Conservation (phyloP, 2,329 filamentous ascomycete species). For the Chaetomium sp. region DNA sequence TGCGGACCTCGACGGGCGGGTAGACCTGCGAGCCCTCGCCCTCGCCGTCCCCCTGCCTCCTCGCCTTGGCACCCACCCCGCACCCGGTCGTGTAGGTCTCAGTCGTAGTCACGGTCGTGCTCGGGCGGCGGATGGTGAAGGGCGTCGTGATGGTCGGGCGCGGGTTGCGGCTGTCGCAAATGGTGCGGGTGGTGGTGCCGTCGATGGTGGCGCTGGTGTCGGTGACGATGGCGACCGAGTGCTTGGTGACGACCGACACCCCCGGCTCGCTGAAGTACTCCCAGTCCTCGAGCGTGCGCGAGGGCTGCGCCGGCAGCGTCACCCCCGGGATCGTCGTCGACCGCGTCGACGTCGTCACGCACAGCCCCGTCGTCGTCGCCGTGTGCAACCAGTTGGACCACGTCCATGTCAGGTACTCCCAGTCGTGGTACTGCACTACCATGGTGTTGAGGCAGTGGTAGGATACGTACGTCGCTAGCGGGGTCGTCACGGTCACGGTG, state of each 20-base stretch:
- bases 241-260: slow-evolving; percentile 20
- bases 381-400: slow-evolving; percentile 14
- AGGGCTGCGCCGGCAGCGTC: slow-evolving; percentile 4
- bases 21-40: background rate
- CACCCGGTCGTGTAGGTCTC: background rate
- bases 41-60: background rate
- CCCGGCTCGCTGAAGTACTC: slow-evolving; percentile 21
- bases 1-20: slow-evolving; percentile 22
- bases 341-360: slow-evolving; percentile 23
- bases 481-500: slow-evolving; percentile 18
- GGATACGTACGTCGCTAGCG: slow-evolving; percentile 1
- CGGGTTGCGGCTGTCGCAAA: slow-evolving; percentile 15
- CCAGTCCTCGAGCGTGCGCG: slow-evolving; percentile 21
- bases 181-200: slow-evolving; percentile 8
- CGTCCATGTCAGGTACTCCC: slow-evolving; percentile 22
- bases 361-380: slow-evolving; percentile 14
- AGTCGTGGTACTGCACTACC: slow-evolving; percentile 18
- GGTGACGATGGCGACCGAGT: slow-evolving; percentile 17
- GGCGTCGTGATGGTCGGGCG: background rate
- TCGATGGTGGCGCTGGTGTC: background rate
- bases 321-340: slow-evolving; percentile 27
- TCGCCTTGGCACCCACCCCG: background rate
- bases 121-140: background rate
- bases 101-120: background rate
- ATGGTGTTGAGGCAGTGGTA: slow-evolving; percentile 27